Conservation (phyloP, 75 land plant species). For the Ceratopteris richardii region DNA sequence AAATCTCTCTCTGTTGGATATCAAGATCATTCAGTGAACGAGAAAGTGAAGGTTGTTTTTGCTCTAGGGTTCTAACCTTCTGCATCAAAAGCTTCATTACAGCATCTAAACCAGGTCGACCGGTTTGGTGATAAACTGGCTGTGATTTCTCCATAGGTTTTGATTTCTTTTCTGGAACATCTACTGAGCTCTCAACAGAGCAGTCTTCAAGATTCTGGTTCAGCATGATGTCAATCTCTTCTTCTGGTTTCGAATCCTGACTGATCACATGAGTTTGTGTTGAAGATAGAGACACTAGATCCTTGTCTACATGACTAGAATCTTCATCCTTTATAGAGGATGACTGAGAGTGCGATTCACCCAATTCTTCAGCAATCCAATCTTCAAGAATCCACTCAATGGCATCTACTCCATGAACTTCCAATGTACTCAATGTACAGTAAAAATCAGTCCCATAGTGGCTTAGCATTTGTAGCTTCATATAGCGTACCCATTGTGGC, state of each 20-base stretch:
- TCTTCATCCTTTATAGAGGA: background rate
- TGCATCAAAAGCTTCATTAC: conserved; percentile 88
- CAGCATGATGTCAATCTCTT: background rate
- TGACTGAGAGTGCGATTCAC: background rate
- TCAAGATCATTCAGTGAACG: conserved; percentile 62
- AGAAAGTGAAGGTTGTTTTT: conserved; percentile 69
- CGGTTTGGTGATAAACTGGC: conserved; percentile 18
- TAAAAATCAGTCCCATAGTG: conserved; percentile 91
- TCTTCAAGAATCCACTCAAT: conserved; percentile 86
- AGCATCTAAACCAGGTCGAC: conserved; percentile 67
- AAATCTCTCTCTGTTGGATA: conserved; percentile 38
- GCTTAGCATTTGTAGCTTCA: conserved; percentile 59
- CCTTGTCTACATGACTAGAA: background rate
- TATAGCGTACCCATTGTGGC: conserved; percentile 87
- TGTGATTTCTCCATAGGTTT: conserved; percentile 25
- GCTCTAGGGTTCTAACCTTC: conserved; percentile 67
- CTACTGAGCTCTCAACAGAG: conserved; percentile 10
- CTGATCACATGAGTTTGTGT: background rate
- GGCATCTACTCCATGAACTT: conserved; percentile 92
- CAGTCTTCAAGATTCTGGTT: background rate
- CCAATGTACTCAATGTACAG: conserved; percentile 72
- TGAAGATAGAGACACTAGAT: background rate
- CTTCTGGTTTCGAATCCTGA: background rate
- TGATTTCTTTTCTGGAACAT: conserved; percentile 5
- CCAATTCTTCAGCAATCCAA: conserved; percentile 41